Evolutionary conservation across 768 basidiomycete genomes (phyloP).

Genomic region (Xerocomellus chrysenteron): DNA sequence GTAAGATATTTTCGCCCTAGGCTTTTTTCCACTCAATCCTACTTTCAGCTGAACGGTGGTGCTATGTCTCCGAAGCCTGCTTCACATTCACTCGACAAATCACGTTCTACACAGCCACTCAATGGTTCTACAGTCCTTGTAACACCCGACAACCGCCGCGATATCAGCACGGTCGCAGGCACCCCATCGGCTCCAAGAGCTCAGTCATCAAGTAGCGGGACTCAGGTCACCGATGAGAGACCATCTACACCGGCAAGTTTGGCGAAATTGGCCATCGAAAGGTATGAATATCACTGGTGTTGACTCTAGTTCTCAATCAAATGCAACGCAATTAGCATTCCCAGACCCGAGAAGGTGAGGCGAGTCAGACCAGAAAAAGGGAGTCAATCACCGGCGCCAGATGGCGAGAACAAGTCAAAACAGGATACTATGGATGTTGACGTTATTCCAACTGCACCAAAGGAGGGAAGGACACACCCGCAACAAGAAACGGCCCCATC

Average conservation of each 20-base stretch:
- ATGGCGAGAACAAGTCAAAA: constrained; percentile 29
- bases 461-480: constrained; percentile 26
- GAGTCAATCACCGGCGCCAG: constrained; percentile 36
- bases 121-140: constrained; percentile 38
- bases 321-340: constrained; percentile 47
- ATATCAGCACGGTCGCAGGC: constrained; percentile 25
- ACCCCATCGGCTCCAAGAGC: constrained; percentile 51
- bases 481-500: constrained; percentile 18
- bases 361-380: constrained; percentile 44
- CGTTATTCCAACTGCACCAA: constrained; percentile 13
- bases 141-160: constrained; percentile 39
- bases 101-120: constrained; percentile 33
- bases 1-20: constrained; percentile 19
- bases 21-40: neutral
- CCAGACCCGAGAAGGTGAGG: constrained; percentile 78
- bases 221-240: constrained; percentile 29
- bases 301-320: constrained; percentile 2
- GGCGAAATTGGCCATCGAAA: constrained; percentile 65
- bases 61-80: constrained; percentile 29
- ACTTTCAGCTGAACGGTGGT: constrained; percentile 27
- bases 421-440: constrained; percentile 40
- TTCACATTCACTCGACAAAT: constrained; percentile 36
- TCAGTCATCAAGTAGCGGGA: constrained; percentile 41
- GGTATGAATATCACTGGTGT: constrained; percentile 38
- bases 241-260: constrained; percentile 32